Base-by-base conservation (phyloP, 805 yeast genomes). In the Wickerhamiella azyma region DNA sequence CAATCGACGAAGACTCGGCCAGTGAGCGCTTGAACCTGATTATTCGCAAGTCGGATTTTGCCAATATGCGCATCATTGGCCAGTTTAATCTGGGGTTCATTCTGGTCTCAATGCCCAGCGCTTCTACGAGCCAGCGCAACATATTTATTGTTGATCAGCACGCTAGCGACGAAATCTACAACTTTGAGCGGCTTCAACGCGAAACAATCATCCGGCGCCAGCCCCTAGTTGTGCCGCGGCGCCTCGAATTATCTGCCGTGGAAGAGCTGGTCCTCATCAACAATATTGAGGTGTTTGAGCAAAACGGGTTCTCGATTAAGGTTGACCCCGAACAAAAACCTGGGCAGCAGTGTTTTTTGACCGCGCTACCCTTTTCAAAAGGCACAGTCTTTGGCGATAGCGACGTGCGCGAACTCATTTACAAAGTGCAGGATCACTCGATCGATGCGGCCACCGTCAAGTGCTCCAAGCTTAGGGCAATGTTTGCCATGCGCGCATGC, bases 81-180 rank as follows among this genome's bases (percentile, higher is more conserved):
- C 98, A 92, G 63, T 92, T 92, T 65, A 92, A 92, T 60, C 64
- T 82, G n/a, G 98, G 97, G 0, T 92, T 92, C 55, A 85, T 92
- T n/a, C 59, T 88, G 16, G 92, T 84, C 0, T 71, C 75, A 2
- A 68, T 77, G 43, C 48, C 51, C 36, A 50, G 47, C n/a, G 45
- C 46, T n/a, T n/a, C n/a, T 24, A 61, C 62, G n/a, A 5, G 35
- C 14, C 21, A 30, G 2, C 24, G 21, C 10, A 26, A 85, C 57
- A 55, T 89, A 28, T 88, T 92, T 55, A 88, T 92, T 29, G 72
- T 92, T 41, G 99, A 92, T 60, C 99, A 92, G 62, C 99, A 92
- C 66, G 98, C 98, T 1, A 83, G 94, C 53, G 98, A 92, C 65
- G 99, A 92, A 57, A 92, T 88, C 54, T 85, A 57, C 66, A 92